Conservation (phyloP, 1,284 basidiomycete genomes). For the Malassezia pachydermatis region DNA sequence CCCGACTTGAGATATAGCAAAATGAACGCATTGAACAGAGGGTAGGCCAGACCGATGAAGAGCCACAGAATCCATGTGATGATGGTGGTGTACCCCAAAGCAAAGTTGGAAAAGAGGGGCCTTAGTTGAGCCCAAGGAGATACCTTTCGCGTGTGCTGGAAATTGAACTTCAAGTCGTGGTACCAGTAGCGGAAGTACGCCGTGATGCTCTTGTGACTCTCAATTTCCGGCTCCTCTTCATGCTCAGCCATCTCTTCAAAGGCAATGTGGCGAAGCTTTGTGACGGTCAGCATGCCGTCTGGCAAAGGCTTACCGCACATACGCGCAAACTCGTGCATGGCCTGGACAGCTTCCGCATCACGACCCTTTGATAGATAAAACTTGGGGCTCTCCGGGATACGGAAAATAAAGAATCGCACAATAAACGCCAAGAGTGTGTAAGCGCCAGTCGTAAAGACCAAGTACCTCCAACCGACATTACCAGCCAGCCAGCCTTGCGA, state of each 20-base stretch:
- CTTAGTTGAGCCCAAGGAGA: slow-evolving; percentile 20
- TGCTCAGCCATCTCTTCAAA: slow-evolving; percentile 19
- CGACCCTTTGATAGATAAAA: slow-evolving; percentile 39
- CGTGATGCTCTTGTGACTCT: neutral
- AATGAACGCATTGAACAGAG: slow-evolving; percentile 44
- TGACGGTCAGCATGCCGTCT: slow-evolving; percentile 36
- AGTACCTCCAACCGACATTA: slow-evolving; percentile 43
- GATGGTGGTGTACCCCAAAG: slow-evolving; percentile 31
- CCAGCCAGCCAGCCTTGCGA: slow-evolving; percentile 20
- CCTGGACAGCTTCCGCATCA: slow-evolving; percentile 40
- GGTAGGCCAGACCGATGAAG: slow-evolving; percentile 42
- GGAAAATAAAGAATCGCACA: slow-evolving; percentile 36
- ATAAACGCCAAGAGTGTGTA: slow-evolving; percentile 38
- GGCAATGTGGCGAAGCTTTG: slow-evolving; percentile 35
- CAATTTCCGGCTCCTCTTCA: slow-evolving; percentile 2
- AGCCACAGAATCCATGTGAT: slow-evolving; percentile 36
- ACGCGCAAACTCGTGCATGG: slow-evolving; percentile 34
- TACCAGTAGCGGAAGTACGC: neutral
- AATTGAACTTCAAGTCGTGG: neutral
- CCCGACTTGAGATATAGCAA: slow-evolving; percentile 32
- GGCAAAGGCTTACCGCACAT: slow-evolving; percentile 31
- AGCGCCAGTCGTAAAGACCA: slow-evolving; percentile 37
- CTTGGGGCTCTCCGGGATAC: slow-evolving; percentile 44
- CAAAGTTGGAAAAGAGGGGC: slow-evolving; percentile 31
- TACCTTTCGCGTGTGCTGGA: neutral